phyloP scores from a whole-genome alignment of 208 protist genomes.

The Angomonas ambiguus region DNA sequence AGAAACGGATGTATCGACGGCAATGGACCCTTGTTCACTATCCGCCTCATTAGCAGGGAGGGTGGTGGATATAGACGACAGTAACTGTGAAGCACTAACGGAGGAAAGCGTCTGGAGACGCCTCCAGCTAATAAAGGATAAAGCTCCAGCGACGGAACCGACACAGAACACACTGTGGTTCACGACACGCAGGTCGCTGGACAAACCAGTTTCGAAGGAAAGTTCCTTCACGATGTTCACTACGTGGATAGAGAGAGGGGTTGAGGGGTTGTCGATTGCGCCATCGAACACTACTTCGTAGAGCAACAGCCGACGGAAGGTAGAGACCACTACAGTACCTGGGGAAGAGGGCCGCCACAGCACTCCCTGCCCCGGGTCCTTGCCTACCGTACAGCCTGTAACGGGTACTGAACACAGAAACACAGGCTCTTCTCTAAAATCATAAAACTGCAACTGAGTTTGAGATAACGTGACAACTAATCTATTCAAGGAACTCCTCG shows the following conservation, averaged over 20 bases:
- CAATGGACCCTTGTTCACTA: too few relatives aligned
- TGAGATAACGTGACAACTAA: slow-evolving; percentile 49
- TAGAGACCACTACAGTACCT: slow-evolving; percentile 51
- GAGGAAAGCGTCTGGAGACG: background rate
- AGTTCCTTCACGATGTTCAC: slow-evolving; percentile 18
- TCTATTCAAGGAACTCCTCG: slow-evolving; percentile 28
- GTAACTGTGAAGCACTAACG: background rate
- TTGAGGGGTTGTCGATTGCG: background rate
- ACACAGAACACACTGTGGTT: background rate
- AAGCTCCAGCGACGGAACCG: background rate
- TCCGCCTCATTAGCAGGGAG: too few relatives aligned
- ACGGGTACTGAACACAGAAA: slow-evolving; percentile 43
- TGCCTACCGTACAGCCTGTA: slow-evolving; percentile 28
- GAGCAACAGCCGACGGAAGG: slow-evolving; percentile 47
- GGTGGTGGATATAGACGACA: background rate
- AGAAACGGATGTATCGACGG: background rate
- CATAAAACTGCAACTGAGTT: slow-evolving; percentile 59
- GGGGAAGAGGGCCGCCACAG: slow-evolving; percentile 52
- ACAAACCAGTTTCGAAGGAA: background rate
- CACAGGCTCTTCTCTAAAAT: slow-evolving; percentile 20
- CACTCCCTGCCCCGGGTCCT: slow-evolving; percentile 41
- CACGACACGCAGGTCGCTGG: background rate
- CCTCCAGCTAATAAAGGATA: background rate
- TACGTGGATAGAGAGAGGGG: slow-evolving; percentile 22
- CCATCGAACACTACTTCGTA: slow-evolving; percentile 23